phyloP scores from a whole-genome alignment of 2,329 filamentous ascomycete species.

The Hymenoscyphus linearis region DNA sequence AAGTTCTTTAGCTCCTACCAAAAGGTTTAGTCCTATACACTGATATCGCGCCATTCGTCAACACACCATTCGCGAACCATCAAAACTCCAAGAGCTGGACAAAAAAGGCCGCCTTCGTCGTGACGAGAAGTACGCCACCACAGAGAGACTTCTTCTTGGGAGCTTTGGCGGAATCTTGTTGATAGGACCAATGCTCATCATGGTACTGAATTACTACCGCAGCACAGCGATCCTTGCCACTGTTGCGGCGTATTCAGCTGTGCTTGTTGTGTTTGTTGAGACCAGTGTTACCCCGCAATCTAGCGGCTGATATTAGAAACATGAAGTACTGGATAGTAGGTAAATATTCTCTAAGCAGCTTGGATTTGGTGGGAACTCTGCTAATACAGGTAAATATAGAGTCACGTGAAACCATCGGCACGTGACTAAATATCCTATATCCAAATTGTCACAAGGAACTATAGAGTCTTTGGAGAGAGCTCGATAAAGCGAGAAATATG shows the following conservation, averaged over 20 bases:
- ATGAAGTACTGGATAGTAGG: no score
- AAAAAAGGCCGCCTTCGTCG: background rate
- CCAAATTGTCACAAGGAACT: no score
- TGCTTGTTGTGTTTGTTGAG: background rate
- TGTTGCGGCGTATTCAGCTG: background rate
- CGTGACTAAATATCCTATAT: no score
- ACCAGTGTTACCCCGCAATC: background rate
- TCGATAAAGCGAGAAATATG: no score
- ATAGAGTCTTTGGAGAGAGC: no score
- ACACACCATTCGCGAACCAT: background rate
- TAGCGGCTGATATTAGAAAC: background rate
- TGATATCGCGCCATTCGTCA: background rate
- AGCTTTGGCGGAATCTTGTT: background rate
- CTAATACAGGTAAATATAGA: no score
- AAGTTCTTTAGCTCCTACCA: background rate
- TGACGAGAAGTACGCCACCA: background rate
- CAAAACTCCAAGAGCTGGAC: background rate
- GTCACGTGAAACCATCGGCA: no score
- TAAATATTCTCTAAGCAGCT: no score
- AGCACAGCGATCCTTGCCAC: background rate
- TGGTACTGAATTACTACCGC: background rate
- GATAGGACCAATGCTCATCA: background rate
- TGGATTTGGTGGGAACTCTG: no score
- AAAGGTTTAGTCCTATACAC: background rate
- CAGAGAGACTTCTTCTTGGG: background rate